phyloP scores from a whole-genome alignment of 1,284 basidiomycete species.

The Cryptococcus maquisensis region DNA sequence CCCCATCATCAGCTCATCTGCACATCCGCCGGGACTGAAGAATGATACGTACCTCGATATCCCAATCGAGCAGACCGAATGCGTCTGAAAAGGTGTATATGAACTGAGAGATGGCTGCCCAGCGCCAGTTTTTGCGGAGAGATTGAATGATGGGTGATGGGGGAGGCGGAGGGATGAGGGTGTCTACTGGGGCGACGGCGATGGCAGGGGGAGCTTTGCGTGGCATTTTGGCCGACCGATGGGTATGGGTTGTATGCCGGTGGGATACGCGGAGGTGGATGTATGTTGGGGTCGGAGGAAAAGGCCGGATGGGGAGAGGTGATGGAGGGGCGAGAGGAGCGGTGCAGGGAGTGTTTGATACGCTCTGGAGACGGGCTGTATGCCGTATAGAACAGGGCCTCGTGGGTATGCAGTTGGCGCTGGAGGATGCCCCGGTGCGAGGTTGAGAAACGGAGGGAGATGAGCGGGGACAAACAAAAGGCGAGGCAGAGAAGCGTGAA shows the following conservation, averaged over 20 bases:
- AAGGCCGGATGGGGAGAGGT: background rate
- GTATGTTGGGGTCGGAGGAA: background rate
- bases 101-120: conserved; percentile 49
- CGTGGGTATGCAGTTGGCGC: too few relatives aligned
- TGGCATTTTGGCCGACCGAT: conserved; percentile 23
- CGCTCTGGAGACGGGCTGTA: too few relatives aligned
- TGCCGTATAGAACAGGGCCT: too few relatives aligned
- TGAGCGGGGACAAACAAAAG: too few relatives aligned
- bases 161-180: conserved; percentile 30
- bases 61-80: conserved; percentile 44
- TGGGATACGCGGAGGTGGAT: background rate
- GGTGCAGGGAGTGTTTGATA: background rate
- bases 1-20: background rate
- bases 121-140: conserved; percentile 46
- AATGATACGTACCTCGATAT: conserved; percentile 39
- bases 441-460: too few relatives aligned
- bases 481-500: too few relatives aligned
- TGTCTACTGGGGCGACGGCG: conserved; percentile 25
- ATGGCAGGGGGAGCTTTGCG: conserved; percentile 18
- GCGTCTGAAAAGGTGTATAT: conserved; percentile 47
- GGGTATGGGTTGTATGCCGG: background rate
- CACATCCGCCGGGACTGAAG: background rate
- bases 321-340: background rate
- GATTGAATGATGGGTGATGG: conserved; percentile 42
- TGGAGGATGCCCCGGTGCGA: too few relatives aligned